phyloP scores from a whole-genome alignment of 2,329 filamentous ascomycete genomes.

The Epichloe gansuensis region DNA sequence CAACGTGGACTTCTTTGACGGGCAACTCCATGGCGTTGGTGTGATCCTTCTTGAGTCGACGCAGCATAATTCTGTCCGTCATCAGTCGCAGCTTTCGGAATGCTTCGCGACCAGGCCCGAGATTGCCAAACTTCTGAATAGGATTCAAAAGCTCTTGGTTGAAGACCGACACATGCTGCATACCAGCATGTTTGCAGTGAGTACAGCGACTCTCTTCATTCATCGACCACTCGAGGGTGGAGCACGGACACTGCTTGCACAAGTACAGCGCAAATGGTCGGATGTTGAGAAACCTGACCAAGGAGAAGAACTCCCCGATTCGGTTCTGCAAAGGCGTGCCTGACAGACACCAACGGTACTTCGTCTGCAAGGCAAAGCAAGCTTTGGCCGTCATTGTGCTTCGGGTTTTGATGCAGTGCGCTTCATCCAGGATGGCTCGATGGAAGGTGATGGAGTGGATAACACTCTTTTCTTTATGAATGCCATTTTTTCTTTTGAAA shows the following conservation, averaged over 20 bases:
- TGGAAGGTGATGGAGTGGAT: conserved; percentile 84
- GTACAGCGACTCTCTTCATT: conserved; percentile 58
- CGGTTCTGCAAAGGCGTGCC: conserved; percentile 94
- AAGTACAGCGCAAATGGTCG: conserved; percentile 86
- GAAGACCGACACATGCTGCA: conserved; percentile 50
- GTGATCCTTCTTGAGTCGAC: conserved; percentile 86
- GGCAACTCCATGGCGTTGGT: conserved; percentile 93
- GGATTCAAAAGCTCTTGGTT: conserved; percentile 93
- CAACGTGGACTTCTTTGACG: conserved; percentile 82
- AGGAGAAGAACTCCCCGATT: conserved; percentile 92
- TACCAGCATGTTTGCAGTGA: conserved; percentile 38
- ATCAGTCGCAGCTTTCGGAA: conserved; percentile 75
- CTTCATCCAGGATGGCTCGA: conserved; percentile 86
- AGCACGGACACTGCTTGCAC: conserved; percentile 76
- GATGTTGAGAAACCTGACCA: conserved; percentile 82
- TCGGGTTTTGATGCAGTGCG: conserved; percentile 85
- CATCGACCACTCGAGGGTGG: conserved; percentile 72
- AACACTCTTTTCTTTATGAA: conserved; percentile 65
- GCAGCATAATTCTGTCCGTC: conserved; percentile 89
- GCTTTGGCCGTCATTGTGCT: conserved; percentile 88
- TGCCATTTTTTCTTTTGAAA: conserved; percentile 64
- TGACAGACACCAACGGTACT: conserved; percentile 90
- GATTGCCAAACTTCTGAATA: conserved; percentile 49
- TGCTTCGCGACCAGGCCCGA: conserved; percentile 51
- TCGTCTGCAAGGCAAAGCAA: conserved; percentile 78